Evolutionary conservation across 768 basidiomycete species (phyloP).

Genomic region (Lactifluus echinatus): DNA sequence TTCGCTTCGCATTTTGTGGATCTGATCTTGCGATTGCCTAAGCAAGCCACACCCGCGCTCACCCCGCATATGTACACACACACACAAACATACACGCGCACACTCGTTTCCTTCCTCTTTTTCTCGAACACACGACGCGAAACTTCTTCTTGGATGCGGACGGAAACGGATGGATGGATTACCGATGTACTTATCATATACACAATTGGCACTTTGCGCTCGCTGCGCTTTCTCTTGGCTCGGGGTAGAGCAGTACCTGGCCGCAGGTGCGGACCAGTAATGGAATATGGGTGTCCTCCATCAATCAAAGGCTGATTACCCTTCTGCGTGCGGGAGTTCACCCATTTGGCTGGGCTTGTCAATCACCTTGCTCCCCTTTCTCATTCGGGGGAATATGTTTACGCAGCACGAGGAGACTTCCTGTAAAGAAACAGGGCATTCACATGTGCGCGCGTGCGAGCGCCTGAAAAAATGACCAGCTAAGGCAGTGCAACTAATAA

Average conservation of each 20-base stretch:
- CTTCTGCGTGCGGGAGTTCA: not conserved
- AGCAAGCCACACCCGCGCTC: not conserved
- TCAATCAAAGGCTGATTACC: too few relatives aligned
- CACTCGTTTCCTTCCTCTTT: not conserved
- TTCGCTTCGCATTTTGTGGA: not conserved
- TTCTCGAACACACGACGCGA: not conserved
- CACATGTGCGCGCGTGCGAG: not conserved
- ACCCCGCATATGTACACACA: too few relatives aligned
- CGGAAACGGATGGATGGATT: too few relatives aligned
- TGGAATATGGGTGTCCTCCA: not conserved
- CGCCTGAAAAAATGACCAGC: not conserved
- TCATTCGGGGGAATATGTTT: not conserved
- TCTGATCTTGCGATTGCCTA: slow-evolving; percentile 4
- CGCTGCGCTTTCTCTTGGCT: too few relatives aligned
- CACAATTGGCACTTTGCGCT: too few relatives aligned
- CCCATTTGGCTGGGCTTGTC: not conserved
- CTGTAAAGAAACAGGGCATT: not conserved
- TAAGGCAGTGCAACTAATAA: not conserved
- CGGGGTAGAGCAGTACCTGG: too few relatives aligned
- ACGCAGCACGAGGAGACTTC: not conserved
- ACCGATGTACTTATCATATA: too few relatives aligned
- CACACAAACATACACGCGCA: too few relatives aligned
- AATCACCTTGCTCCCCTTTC: not conserved
- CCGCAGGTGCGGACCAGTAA: not conserved
- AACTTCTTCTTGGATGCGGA: too few relatives aligned